phyloP scores from a whole-genome alignment of 352 stramenopile genomes.

The Blastocystis sp. region DNA sequence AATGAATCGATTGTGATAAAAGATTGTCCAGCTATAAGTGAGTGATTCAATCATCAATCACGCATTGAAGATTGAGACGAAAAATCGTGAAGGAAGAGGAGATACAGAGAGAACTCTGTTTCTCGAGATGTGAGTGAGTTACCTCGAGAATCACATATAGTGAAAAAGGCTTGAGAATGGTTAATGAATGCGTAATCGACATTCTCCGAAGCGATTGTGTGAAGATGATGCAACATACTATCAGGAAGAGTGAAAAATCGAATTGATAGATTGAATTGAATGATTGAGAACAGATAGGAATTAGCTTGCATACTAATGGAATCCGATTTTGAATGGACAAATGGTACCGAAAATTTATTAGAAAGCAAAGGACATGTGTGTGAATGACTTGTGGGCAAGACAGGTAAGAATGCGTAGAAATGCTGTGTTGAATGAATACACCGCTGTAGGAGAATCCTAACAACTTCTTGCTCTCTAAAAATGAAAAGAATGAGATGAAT shows the following conservation, averaged over 20 bases:
- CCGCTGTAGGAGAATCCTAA: background rate
- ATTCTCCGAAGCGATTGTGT: background rate
- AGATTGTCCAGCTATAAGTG: background rate
- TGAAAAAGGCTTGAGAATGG: conserved; percentile 27
- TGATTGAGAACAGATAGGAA: background rate
- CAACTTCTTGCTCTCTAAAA: conserved; percentile 12
- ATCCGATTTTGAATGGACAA: background rate
- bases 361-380: background rate
- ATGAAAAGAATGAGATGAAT: background rate
- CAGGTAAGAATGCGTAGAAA: conserved; percentile 30
- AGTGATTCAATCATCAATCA: no score
- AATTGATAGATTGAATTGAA: conserved; percentile 1
- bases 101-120: conserved; percentile 8
- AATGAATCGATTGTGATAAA: conserved; percentile 29
- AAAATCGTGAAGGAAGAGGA: conserved; percentile 54
- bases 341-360: background rate
- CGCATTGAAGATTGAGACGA: background rate
- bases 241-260: background rate
- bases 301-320: background rate
- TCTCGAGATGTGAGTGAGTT: background rate
- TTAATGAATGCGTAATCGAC: conserved; percentile 48
- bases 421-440: background rate
- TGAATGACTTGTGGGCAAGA: background rate
- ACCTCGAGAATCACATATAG: background rate
- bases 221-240: background rate